Evolutionary conservation across 2,329 filamentous ascomycete species (phyloP).

Genomic region (Helotiales sp.): DNA sequence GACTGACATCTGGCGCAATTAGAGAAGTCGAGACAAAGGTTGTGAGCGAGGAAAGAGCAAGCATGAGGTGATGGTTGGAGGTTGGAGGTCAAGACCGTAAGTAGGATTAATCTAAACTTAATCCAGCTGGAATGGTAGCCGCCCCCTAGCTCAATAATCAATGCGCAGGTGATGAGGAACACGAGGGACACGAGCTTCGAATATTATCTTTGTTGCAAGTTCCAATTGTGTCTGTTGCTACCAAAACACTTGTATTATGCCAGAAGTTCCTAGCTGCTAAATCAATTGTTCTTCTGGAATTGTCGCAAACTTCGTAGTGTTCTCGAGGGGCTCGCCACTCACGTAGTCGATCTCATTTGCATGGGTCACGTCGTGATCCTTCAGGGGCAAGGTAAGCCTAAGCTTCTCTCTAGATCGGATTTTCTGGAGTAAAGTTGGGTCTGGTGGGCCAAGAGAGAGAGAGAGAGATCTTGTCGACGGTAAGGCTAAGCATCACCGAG

Average conservation of each 20-base stretch:
- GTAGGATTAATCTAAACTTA: not conserved
- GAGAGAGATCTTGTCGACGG: too few species aligned
- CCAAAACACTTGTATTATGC: not conserved
- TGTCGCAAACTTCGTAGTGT: too few species aligned
- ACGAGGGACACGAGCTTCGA: not conserved
- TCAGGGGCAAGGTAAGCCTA: not conserved
- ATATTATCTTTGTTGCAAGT: not conserved
- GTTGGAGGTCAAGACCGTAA: not conserved
- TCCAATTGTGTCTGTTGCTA: not conserved
- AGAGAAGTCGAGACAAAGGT: conserved; percentile 7
- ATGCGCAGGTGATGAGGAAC: not conserved
- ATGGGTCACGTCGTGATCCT: not conserved
- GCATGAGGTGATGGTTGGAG: not conserved
- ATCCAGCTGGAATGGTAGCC: not conserved
- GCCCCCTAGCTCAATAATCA: too few species aligned
- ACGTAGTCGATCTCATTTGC: not conserved
- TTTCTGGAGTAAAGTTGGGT: not conserved
- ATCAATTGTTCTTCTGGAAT: too few species aligned
- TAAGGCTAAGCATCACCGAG: too few species aligned
- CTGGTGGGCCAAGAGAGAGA: not conserved
- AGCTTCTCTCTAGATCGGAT: not conserved
- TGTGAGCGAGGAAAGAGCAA: not conserved
- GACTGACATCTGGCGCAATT: conserved; percentile 2
- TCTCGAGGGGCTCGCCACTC: not conserved
- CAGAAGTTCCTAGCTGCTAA: too few species aligned